These are phyloP conservation scores for Capronia americana DNA, from an alignment of 2,329 filamentous ascomycete species.

Conservation along the genomic window DNA sequence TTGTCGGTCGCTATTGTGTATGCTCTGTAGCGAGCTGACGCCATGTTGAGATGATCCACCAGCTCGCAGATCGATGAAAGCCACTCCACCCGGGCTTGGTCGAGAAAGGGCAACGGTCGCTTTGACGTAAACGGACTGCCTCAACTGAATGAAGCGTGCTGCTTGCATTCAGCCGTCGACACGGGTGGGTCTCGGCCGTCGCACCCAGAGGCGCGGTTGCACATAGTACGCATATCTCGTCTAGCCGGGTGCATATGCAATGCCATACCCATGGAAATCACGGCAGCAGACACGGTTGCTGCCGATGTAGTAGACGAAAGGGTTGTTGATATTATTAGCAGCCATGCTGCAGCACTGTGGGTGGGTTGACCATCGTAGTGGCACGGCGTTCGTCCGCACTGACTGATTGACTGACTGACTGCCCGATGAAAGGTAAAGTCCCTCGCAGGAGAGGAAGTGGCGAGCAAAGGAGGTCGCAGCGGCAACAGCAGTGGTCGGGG, in stretches of 20 bases:
- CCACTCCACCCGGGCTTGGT: not conserved
- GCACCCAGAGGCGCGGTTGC: not conserved
- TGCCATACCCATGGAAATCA: not conserved
- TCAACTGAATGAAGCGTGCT: not conserved
- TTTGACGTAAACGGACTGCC: not conserved
- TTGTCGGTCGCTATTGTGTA: not conserved
- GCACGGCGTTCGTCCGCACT: not conserved
- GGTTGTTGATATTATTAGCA: not conserved
- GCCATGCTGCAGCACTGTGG: not conserved
- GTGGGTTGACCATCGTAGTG: not conserved
- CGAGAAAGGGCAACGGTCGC: not conserved
- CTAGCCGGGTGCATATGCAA: not conserved
- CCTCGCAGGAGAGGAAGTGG: not conserved
- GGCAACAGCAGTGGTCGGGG: not conserved
- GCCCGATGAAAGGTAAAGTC: not conserved
- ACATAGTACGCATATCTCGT: not conserved
- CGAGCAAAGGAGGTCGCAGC: not conserved
- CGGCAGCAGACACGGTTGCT: not conserved
- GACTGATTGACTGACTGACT: not conserved
- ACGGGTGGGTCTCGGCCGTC: not conserved
- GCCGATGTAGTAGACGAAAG: not conserved
- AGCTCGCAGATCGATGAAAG: not conserved
- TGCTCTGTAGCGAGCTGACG: not conserved
- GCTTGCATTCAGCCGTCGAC: not conserved
- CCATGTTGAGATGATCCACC: not conserved